Percentiles rank a stretch among this genome's conserved stretches.
Evolutionary conservation across 306 rosid genomes (phyloP).

Genomic region (Trichosanthes cucumerina): DNA sequence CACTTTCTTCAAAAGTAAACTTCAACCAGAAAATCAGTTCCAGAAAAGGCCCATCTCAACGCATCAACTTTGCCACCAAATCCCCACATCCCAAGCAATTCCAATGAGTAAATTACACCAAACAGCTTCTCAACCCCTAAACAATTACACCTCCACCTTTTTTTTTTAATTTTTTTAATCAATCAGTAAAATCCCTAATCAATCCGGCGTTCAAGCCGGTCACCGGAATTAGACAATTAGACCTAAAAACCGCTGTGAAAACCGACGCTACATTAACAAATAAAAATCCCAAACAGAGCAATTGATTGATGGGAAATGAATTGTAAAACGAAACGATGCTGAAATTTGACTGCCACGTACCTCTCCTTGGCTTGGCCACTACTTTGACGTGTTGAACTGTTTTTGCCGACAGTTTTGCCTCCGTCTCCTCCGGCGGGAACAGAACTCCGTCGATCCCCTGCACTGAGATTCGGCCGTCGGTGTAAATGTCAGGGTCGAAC

Average conservation of each 20-base stretch:
- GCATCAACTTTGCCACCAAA: slow-evolving; percentile 13
- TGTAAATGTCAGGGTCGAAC: slow-evolving; percentile 77
- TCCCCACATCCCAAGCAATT: slow-evolving; percentile 19
- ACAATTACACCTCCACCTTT: background rate
- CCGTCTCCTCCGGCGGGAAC: slow-evolving; percentile 39
- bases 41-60: background rate
- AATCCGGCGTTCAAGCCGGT: background rate
- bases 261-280: slow-evolving; percentile 4
- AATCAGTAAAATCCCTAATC: background rate
- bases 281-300: background rate
- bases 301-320: background rate
- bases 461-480: slow-evolving; percentile 70
- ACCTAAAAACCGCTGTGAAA: background rate
- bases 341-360: slow-evolving; percentile 25
- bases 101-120: slow-evolving; percentile 7
- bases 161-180: background rate
- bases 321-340: background rate
- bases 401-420: slow-evolving; percentile 16
- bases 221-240: background rate
- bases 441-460: slow-evolving; percentile 77
- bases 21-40: slow-evolving; percentile 5
- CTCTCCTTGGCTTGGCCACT: slow-evolving; percentile 57
- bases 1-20: slow-evolving; percentile 14
- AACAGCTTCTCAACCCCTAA: background rate
- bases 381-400: slow-evolving; percentile 48